Evolutionary conservation across 768 basidiomycete species (phyloP).

Genomic region (Tylopilus rubrobrunneus): DNA sequence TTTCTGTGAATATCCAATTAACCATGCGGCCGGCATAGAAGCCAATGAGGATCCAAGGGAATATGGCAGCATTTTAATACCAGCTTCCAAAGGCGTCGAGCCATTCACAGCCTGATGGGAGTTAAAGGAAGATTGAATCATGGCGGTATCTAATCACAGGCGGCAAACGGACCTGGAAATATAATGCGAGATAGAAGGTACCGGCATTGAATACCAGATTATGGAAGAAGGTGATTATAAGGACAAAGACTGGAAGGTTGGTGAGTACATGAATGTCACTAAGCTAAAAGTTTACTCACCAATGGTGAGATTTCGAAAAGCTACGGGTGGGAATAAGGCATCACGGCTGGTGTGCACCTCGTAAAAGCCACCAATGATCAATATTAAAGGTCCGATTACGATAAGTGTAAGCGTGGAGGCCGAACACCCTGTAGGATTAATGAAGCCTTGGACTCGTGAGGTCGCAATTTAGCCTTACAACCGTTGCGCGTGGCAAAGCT

Average conservation of each 20-base stretch:
- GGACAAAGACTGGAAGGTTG: constrained; percentile 49
- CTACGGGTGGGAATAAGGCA: constrained; percentile 63
- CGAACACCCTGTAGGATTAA: constrained; percentile 49
- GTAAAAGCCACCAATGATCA: constrained; percentile 60
- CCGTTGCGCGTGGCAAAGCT: constrained; percentile 66
- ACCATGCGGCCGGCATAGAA: constrained; percentile 84
- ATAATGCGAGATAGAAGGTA: constrained; percentile 82
- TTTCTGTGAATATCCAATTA: constrained; percentile 65
- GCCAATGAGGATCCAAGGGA: constrained; percentile 82
- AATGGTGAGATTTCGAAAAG: constrained; percentile 57
- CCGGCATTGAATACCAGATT: constrained; percentile 81
- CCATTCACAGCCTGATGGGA: constrained; percentile 59
- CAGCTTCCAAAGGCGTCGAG: constrained; percentile 67
- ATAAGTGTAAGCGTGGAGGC: constrained; percentile 61
- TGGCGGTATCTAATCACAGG: not conserved
- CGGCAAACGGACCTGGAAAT: constrained; percentile 59
- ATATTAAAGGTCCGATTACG: constrained; percentile 47
- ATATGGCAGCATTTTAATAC: constrained; percentile 74
- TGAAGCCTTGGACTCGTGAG: constrained; percentile 10
- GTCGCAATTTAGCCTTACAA: constrained; percentile 45
- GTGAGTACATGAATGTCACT: constrained; percentile 7
- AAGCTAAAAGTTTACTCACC: constrained; percentile 38
- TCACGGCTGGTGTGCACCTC: constrained; percentile 66
- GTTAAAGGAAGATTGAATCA: not conserved
- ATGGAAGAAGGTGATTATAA: constrained; percentile 72